phyloP scores from a whole-genome alignment of 768 basidiomycete genomes.

The Trametes villosa region DNA sequence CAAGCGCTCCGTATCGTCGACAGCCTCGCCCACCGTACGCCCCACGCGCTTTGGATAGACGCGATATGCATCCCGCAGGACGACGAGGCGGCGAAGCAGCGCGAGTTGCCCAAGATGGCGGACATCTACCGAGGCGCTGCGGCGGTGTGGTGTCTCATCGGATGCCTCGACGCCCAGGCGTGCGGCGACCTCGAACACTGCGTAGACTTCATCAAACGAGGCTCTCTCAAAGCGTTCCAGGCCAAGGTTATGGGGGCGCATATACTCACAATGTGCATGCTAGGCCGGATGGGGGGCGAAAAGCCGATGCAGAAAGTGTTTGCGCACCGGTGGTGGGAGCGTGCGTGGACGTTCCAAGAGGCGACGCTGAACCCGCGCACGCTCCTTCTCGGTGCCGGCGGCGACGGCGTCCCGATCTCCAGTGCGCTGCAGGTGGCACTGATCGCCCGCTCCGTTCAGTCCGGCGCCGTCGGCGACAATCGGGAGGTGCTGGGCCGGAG shows the following conservation, averaged over 20 bases:
- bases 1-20: neutral
- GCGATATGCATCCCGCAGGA: neutral
- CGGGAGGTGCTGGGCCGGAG: neutral
- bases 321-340: neutral
- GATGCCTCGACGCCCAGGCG: neutral
- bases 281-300: neutral
- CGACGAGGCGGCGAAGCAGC: neutral
- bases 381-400: neutral
- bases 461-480: neutral
- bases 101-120: neutral
- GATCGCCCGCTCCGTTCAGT: neutral
- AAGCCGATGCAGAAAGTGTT: neutral
- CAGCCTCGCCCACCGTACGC: neutral
- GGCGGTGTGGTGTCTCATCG: neutral
- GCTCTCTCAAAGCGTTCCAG: neutral
- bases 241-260: too few relatives aligned
- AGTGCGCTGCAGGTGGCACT: neutral
- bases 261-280: neutral
- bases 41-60: neutral
- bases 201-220: neutral
- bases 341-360: slow-evolving; percentile 3
- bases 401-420: neutral
- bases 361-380: neutral
- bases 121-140: neutral
- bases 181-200: neutral